Evolutionary conservation across 305 asterid species (phyloP), one percentile per base, ranked within the genome.

Genomic region (Solanum hybrid): DNA sequence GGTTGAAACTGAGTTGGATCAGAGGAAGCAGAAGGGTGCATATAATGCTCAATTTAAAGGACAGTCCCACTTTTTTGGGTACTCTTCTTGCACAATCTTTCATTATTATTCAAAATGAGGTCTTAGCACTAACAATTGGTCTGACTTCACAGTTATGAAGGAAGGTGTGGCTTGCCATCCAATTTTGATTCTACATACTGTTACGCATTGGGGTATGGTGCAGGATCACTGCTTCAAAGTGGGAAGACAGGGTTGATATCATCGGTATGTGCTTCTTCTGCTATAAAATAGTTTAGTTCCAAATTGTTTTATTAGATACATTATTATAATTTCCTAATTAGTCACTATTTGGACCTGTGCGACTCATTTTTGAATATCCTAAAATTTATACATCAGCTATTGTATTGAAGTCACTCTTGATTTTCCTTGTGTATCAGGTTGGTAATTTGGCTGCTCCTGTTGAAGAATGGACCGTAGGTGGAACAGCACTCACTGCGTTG

Each of bases 61-160:
- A 51, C 99, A 97, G 91, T 95, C 99, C 45, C 99, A 97, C 91
- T 97, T 97, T 89, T 97, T 97, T 5, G 99, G 99, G 99, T 96
- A 95, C 84, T 27, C 88, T 75, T 42, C 51, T 32, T 66, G 75
- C 37, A 31, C 32, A 4, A 29, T 38, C 36, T 56, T 71, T 90
- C 73, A 27, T 11, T 82, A 87, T 32, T 76, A 14, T 84, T 51
- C 73, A 51, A 64, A 60, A 27, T 69, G 79, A 90, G 85, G 40
- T 75, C 64, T 82, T 88, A 22, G 29, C 80, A 87, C 79, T 71
- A 17, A 90, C 89, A 76, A 51, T 90, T 72, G 85, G 86, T 73
- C 51, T 40, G 4, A 42, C 51, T 72, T 87, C 38, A 14, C 93
- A 97, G 99, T 69, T 97, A 96, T 80, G 99, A 97, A 91, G 98